Evolutionary conservation across 2,329 filamentous ascomycete species (phyloP), one percentile per base, ranked within the genome.

Genomic region (Colletotrichum salicis): DNA sequence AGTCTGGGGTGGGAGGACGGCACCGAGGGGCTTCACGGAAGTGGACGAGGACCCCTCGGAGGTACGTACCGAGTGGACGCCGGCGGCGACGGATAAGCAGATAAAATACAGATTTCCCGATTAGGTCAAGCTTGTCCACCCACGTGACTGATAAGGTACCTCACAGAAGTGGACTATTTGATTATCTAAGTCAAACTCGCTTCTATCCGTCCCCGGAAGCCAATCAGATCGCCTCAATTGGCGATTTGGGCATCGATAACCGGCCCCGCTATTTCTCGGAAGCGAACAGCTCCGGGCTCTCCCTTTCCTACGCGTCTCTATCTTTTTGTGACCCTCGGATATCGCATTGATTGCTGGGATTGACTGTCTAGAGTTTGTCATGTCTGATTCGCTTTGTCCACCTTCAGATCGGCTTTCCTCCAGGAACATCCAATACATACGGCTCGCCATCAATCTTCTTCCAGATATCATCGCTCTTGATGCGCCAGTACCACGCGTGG

Each of bases 381-480:
- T 4, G 41, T 59, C 37, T 58, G 22, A 3, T 24, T 13, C 7
- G 3, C 41, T 55, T 48, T 51, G 22, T 51, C 35, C 58, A 51
- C n/a, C 35, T 31, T 64, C 65, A 68, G 35, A 68, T 51, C 13
- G 65, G 65, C 65, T 68, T 68, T n/a, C 65, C 65, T 63, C 65
- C 65, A 27, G 63, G 59, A 35, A 48, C 65, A 29, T 68, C 65
- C 65, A 68, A 24, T 15, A 68, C 65, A 27, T 68, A 68, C 15
- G 52, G 65, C 52, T 68, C 65, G 51, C 65, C 65, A 7, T 68
- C 65, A 51, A 68, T 68, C 35, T 68, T 64, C 37, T 68, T 68
- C 65, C 65, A 68, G 15, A 68, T 68, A 33, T 68, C 59, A 29
- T 68, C 65, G 51, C 59, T 68, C 51, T 68, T 68, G 65, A 68